phyloP scores from a whole-genome alignment of 1,139 yeast species.

The Saccharomyces uvarum region DNA sequence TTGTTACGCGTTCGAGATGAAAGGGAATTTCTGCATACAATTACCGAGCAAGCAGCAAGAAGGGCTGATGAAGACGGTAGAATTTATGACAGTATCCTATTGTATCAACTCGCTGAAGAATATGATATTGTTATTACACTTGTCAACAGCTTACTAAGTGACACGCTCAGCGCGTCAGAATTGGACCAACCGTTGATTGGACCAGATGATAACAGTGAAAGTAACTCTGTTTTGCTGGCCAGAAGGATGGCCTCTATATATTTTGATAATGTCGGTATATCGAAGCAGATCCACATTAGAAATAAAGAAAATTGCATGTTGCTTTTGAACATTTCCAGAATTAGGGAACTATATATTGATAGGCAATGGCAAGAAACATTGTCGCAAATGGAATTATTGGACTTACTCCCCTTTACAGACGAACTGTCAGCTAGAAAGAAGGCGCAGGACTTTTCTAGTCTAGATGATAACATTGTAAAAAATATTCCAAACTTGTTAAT shows the following conservation, averaged over 20 bases:
- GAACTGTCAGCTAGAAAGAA: constrained; percentile 44
- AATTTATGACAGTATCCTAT: constrained; percentile 71
- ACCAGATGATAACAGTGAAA: constrained; percentile 33
- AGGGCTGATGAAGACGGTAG: constrained; percentile 92
- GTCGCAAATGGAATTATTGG: constrained; percentile 48
- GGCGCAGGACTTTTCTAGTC: constrained; percentile 51
- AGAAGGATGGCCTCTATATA: constrained; percentile 49
- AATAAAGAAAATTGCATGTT: constrained; percentile 57
- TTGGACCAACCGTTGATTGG: constrained; percentile 51
- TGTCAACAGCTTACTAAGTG: constrained; percentile 73
- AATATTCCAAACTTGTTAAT: constrained; percentile 75
- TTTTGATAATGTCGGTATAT: constrained; percentile 39
- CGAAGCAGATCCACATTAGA: constrained; percentile 41
- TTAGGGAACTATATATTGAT: constrained; percentile 53
- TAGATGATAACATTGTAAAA: constrained; percentile 67
- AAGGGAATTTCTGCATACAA: constrained; percentile 50
- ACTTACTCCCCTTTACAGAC: constrained; percentile 51
- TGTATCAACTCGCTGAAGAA: constrained; percentile 85
- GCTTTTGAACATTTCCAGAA: constrained; percentile 57
- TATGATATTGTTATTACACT: constrained; percentile 75
- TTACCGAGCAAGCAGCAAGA: constrained; percentile 77
- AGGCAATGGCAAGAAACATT: constrained; percentile 60
- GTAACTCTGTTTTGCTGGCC: constrained; percentile 46
- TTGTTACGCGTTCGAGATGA: constrained; percentile 54
- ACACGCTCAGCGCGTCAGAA: constrained; percentile 66